These are phyloP conservation scores for Aspergillus baeticus DNA, from an alignment of 495 filamentous ascomycete genomes.

Conservation along the genomic window DNA sequence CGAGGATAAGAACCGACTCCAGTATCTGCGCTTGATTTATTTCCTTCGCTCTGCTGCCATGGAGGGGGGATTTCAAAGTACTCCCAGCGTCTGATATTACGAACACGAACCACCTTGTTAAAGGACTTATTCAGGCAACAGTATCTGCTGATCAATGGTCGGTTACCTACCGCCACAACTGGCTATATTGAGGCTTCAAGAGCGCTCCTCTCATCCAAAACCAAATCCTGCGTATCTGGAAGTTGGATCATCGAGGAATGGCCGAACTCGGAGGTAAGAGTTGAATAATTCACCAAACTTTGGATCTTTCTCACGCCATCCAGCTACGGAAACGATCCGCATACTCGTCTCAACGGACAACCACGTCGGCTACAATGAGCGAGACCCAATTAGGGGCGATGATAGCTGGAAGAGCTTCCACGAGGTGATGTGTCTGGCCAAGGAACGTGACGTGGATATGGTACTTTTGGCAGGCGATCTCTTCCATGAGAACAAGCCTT, in stretches of 20 bases:
- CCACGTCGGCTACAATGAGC: conserved; percentile 95
- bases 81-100: too few species aligned
- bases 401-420: conserved; percentile 97
- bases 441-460: conserved; percentile 91
- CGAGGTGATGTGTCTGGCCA: conserved; percentile 90
- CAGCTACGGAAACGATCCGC: conserved; percentile 87
- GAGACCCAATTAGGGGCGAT: conserved; percentile 88
- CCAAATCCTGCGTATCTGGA: not conserved
- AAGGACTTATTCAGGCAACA: not conserved
- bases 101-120: not conserved
- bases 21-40: too few species aligned
- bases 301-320: not conserved
- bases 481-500: conserved; percentile 98
- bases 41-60: not conserved
- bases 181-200: not conserved
- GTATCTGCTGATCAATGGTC: not conserved
- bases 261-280: conserved; percentile 26
- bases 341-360: conserved; percentile 93
- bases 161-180: conserved; percentile 1
- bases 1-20: not conserved
- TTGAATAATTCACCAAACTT: not conserved
- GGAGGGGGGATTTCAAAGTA: not conserved
- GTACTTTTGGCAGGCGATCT: conserved; percentile 90
- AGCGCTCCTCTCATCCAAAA: not conserved
- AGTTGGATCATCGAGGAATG: conserved; percentile 19